Base-by-base conservation (phyloP, 2,329 filamentous ascomycete species). In the Grosmannia clavigera region DNA sequence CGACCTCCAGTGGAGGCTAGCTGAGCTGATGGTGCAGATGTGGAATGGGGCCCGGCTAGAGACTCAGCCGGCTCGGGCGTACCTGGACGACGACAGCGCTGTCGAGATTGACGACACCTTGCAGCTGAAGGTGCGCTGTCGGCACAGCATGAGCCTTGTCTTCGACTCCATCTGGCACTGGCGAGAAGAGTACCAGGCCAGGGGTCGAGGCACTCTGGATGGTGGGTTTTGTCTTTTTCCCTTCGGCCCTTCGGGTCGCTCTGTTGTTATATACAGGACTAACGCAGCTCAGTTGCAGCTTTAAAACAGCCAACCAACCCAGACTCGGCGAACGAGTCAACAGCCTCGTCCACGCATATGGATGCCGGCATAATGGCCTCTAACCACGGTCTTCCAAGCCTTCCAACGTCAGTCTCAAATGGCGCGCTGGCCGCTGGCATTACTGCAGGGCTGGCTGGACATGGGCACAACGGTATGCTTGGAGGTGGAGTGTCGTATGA, bases 121-220 rank as follows among this genome's bases (percentile, higher is more conserved):
- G 52, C 86, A 91, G 69, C 79, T 94, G 56, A 90, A 90, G 68
- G 87, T 92, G n/a, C 82, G 88, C 57, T 91, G 87, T 66, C 80
- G 88, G 29, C 89, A 90, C 77, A 92, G 88, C 71, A 90, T 92
- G 84, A 91, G 87, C 70, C 80, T 92, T 16, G 84, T 94, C 1
- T 92, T 89, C 67, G 88, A 94, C 72, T 89, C 86, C 14, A 88
- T 91, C 57, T 92, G 88, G 88, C 81, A 88, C 63, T 94, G 88
- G 88, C 81, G 89, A 65, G 86, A 90, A 69, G 87, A 92, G 69
- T 90, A 83, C 67, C 85, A 88, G 70, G 81, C 86, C 56, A 79
- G 84, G 70, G 87, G 85, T 56, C 81, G 85, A 68, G 86, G 85
- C 61, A 79, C 78, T 63, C 78, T 90, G 59, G 87, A 90, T 74